Conservation (phyloP, 768 basidiomycete genomes). For the Mycena albidolilacea region DNA sequence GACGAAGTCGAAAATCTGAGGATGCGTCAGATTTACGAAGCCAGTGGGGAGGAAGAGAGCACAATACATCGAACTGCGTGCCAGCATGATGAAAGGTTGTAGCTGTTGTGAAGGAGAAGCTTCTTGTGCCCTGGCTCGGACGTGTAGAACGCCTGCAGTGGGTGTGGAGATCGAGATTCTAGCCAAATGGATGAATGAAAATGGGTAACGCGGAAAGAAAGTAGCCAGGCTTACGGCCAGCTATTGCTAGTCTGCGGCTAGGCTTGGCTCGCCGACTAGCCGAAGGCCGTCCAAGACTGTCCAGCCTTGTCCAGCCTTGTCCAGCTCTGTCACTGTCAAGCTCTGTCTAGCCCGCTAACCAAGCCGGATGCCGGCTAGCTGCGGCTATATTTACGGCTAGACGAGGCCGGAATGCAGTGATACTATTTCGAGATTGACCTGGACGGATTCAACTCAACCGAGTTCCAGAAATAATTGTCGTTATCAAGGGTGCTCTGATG, state of each 20-base stretch:
- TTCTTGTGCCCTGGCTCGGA: constrained; percentile 54
- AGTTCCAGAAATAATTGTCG: neutral
- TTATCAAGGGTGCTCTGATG: neutral
- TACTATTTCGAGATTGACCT: constrained; percentile 42
- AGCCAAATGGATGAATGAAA: neutral
- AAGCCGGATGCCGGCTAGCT: too few relatives aligned
- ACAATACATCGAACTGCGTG: constrained; percentile 59
- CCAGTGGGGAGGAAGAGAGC: neutral
- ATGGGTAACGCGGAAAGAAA: neutral
- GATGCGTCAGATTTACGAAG: neutral
- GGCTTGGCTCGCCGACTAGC: too few relatives aligned
- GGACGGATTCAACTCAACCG: constrained; percentile 65
- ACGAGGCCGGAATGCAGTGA: too few relatives aligned
- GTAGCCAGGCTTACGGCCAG: too few relatives aligned
- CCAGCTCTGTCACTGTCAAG: too few relatives aligned
- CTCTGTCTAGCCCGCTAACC: too few relatives aligned
- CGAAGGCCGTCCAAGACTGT: too few relatives aligned
- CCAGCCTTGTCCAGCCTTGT: too few relatives aligned
- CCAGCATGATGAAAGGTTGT: constrained; percentile 51
- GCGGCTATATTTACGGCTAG: too few relatives aligned
- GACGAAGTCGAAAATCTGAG: constrained; percentile 65
- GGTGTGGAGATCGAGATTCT: constrained; percentile 56
- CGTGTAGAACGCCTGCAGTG: constrained; percentile 53
- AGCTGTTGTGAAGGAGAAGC: constrained; percentile 53
- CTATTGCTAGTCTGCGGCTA: too few relatives aligned